Evolutionary conservation across 208 protist genomes (phyloP), one percentile per base, ranked within the genome.

Genomic region (Wallacemonas sp.): DNA sequence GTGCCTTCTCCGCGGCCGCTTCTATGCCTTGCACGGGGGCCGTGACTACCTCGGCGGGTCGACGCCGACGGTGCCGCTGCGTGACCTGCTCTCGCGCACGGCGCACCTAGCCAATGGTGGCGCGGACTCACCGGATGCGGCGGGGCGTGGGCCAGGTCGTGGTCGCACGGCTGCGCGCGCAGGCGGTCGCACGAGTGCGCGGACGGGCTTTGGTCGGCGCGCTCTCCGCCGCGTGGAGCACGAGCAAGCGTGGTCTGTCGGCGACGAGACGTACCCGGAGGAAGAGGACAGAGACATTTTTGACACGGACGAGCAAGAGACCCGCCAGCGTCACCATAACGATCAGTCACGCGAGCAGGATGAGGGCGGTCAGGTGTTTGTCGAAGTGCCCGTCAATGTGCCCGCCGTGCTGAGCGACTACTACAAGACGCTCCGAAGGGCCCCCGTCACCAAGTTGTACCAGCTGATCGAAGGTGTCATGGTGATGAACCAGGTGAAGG

Each of bases 401-500:
- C 79, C 83, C 8, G 41, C 64, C 12, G 44, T 29, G 12, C 74
- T 89, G 29, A 59, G 46, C 23, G 52, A 50, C 7, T 81, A 89
- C 57, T 86, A 83, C 36, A 54, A 55, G 41, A 45, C 67, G 28
- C 67, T 86, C 2, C 66, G 64, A 26, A 67, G 73, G 20, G 76
- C 76, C 22, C 82, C 83, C 1, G 76, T 88, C 1, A 67, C 69
- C n/a, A 62, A 69, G 28, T 71, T 95, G 50, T 80, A 81, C 32
- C 54, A 65, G 8, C 16, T 62, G 7, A 67, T 93, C 29, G 85
- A 93, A 32, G 86, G 86, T 2, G 87, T 96, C 22, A 45, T 85
- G 23, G 76, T 96, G 20, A 38, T 96, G 65, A 96, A 96, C 62
- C 73, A 93, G 49, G 82, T 72, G 12, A 31, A 69, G 8, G 87